A percentile compares a stretch with the other conserved stretches of the same genome.
Evolutionary conservation across 495 filamentous ascomycete species (phyloP).

Genomic region (Cenococcum geophilum): DNA sequence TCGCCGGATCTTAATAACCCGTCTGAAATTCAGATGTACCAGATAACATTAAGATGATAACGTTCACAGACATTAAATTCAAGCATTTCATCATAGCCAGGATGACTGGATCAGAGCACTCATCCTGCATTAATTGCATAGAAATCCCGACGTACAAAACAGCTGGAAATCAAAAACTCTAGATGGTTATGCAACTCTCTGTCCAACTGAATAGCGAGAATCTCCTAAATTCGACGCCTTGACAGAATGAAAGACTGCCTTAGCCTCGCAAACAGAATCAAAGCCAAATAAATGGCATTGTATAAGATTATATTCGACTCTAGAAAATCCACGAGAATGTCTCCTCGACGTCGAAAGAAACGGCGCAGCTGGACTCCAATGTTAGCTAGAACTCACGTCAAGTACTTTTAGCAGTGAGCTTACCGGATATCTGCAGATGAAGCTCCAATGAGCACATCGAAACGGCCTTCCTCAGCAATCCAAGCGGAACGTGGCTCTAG

Average conservation of each 20-base stretch:
- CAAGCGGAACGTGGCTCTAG: conserved; percentile 49
- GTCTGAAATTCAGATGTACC: no score
- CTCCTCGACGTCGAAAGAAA: conserved; percentile 29
- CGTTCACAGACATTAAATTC: no score
- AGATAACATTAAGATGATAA: no score
- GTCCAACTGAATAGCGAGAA: neutral
- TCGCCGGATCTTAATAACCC: no score
- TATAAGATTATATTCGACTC: neutral
- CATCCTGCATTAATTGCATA: no score
- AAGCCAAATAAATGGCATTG: neutral
- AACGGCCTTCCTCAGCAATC: conserved; percentile 72
- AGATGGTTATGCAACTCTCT: neutral
- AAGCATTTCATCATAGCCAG: no score
- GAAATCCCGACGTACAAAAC: no score
- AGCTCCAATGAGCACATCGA: conserved; percentile 52
- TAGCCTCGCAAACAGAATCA: neutral
- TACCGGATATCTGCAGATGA: conserved; percentile 43
- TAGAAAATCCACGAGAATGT: conserved; percentile 33
- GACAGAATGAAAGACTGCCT: neutral
- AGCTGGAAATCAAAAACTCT: neutral
- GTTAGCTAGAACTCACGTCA: conserved; percentile 10
- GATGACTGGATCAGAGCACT: no score
- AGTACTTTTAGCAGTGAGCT: neutral
- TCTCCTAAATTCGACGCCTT: neutral
- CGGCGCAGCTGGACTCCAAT: conserved; percentile 8